Evolutionary conservation across 495 filamentous ascomycete species (phyloP).

Genomic region (Hypoxylon lienhwacheense): DNA sequence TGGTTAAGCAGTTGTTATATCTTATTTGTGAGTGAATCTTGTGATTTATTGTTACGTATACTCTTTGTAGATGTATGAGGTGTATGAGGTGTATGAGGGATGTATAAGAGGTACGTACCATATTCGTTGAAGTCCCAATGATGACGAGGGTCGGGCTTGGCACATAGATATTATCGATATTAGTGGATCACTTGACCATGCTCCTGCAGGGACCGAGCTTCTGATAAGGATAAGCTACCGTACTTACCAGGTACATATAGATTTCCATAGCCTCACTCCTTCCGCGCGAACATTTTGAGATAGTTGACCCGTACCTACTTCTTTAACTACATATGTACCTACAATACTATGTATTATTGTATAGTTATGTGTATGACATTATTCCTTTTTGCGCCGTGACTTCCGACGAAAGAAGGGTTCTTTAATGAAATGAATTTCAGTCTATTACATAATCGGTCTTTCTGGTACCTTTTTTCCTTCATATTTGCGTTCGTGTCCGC

Average conservation of each 20-base stretch:
- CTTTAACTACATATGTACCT: background rate
- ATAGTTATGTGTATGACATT: no score
- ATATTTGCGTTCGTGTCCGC: background rate
- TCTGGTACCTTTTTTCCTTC: background rate
- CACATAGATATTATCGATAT: background rate
- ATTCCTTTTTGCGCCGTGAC: no score
- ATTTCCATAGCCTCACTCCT: constrained; percentile 28
- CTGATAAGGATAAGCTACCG: constrained; percentile 28
- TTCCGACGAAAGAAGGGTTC: constrained; percentile 10
- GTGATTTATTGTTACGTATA: no score
- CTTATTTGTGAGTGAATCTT: background rate
- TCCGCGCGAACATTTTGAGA: no score
- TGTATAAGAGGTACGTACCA: background rate
- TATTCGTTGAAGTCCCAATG: no score
- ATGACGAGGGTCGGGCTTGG: background rate
- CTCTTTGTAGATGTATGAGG: no score
- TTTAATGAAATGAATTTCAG: constrained; percentile 15
- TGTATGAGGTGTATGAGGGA: background rate
- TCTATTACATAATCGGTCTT: background rate
- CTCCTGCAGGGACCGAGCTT: constrained; percentile 14
- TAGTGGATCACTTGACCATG: background rate
- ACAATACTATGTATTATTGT: constrained; percentile 2
- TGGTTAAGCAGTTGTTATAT: no score
- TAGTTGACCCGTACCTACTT: background rate
- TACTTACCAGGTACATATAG: constrained; percentile 7